Evolutionary conservation across 495 filamentous ascomycete species (phyloP).

Genomic region (Apiosordaria backusii): DNA sequence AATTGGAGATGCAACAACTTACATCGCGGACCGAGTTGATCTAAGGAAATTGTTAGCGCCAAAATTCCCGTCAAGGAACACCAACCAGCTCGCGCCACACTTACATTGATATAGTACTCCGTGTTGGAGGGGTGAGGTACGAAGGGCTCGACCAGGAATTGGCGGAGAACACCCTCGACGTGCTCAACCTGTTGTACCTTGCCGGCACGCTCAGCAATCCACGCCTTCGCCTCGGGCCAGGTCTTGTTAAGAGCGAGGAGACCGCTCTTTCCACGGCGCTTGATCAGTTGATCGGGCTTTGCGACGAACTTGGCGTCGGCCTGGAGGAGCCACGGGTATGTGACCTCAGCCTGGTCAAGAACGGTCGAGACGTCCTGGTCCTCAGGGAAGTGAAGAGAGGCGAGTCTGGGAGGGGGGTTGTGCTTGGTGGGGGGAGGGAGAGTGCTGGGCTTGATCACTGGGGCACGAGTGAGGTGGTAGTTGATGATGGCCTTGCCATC

Average conservation of each 20-base stretch:
- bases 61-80: conserved; percentile 77
- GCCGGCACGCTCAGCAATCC: conserved; percentile 87
- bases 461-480: conserved; percentile 98
- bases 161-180: conserved; percentile 78
- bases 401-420: conserved; percentile 88
- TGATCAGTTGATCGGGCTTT: conserved; percentile 99
- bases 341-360: conserved; percentile 91
- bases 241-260: conserved; percentile 95
- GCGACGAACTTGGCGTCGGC: conserved; percentile 89
- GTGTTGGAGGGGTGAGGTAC: conserved; percentile 89
- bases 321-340: conserved; percentile 89
- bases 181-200: conserved; percentile 93
- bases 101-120: conserved; percentile 93
- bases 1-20: conserved; percentile 25
- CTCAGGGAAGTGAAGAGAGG: conserved; percentile 89
- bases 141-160: conserved; percentile 98
- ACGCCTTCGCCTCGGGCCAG: conserved; percentile 87
- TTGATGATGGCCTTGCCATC: conserved; percentile 99
- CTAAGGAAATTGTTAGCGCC: conserved; percentile 27
- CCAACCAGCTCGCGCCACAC: conserved; percentile 51
- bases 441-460: conserved; percentile 96
- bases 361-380: conserved; percentile 76
- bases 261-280: conserved; percentile 97
- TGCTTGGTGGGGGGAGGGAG: conserved; percentile 81
- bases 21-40: conserved; percentile 41